A percentile compares a stretch with the other conserved stretches of the same genome.
Conservation (phyloP, 495 filamentous ascomycete genomes). For the Trichoderma gamsii region DNA sequence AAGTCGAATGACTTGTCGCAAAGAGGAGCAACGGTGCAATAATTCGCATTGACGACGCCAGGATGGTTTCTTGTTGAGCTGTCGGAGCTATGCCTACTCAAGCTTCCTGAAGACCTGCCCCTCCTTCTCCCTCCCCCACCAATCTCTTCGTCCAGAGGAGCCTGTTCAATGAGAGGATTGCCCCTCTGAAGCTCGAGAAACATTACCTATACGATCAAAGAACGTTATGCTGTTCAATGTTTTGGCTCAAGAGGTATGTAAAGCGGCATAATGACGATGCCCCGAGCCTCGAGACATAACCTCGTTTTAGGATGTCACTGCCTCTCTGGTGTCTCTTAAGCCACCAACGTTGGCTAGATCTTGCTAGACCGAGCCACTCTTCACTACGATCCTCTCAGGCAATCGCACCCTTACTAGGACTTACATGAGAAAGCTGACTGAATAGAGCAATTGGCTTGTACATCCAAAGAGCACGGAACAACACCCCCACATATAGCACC, state of each 20-base stretch:
- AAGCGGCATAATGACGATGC: not conserved
- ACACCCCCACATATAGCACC: too few species aligned
- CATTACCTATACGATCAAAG: not conserved
- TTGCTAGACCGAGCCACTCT: too few species aligned
- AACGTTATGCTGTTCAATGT: not conserved
- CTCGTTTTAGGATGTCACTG: too few species aligned
- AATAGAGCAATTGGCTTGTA: too few species aligned
- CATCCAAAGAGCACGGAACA: too few species aligned
- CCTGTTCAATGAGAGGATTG: not conserved
- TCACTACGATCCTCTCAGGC: too few species aligned
- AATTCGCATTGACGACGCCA: not conserved
- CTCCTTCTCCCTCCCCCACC: not conserved
- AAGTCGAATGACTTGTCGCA: conserved; percentile 4
- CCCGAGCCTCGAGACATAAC: too few species aligned
- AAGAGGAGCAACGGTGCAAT: not conserved
- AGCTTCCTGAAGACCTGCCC: not conserved
- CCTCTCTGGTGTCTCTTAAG: too few species aligned
- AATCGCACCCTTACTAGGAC: too few species aligned
- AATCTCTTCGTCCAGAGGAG: not conserved
- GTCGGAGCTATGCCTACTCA: conserved; percentile 1
- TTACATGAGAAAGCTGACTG: too few species aligned
- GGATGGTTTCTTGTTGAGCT: not conserved
- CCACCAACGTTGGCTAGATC: too few species aligned
- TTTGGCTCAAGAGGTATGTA: not conserved
- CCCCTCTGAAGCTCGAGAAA: not conserved